Base-by-base conservation (phyloP, 2,329 filamentous ascomycete species). In the Orbilia quercus region DNA sequence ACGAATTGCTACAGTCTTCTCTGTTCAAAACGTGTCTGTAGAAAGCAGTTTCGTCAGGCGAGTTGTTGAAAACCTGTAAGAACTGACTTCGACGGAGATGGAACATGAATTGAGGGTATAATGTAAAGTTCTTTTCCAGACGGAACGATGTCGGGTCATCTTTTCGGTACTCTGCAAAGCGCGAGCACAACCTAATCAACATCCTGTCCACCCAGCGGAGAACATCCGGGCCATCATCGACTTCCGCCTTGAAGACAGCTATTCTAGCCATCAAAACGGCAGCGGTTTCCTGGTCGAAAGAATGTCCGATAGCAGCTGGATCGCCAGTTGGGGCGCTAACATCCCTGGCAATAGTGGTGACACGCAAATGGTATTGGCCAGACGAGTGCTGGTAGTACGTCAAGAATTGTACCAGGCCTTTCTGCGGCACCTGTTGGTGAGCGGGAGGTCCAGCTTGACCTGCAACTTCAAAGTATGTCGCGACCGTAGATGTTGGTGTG, bases 21-120 rank as follows among this genome's bases (percentile, higher is more conserved):
- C 98, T 93, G 80, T 98, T 96, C 75, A 99, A 85, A 1, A 99
- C 92, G 80, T 99, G 95, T 74, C 95, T 88, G 80, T 98, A 96
- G 82, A 99, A 99, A n/a, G 95, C 95, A 22, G 95, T 99, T 82
- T 99, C 95, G 78, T 99, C 95, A 6, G 95, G 95, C 0, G 94
- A 98, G 82, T 98, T 99, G 84, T 99, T 99, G 87, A 99, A 99
- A 66, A 99, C 93, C 80, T 99, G 95, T 76, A 99, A 82, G 84
- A 99, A 99, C 81, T 98, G 95, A 82, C 92, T 96, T 81, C 95
- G 88, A 78, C 95, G 90, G 74, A 99, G 86, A 81, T 99, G 95
- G 85, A 99, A 99, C 95, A 99, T 99, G 83, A 99, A 99, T 80
- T 99, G 95, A 23, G 95, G 95, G 80, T 99, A 99, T 14, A 99